Percentiles rank a stretch among this genome's conserved stretches.
Evolutionary conservation across 2,329 filamentous ascomycete species (phyloP).

Genomic region (Colletotrichum lentis): DNA sequence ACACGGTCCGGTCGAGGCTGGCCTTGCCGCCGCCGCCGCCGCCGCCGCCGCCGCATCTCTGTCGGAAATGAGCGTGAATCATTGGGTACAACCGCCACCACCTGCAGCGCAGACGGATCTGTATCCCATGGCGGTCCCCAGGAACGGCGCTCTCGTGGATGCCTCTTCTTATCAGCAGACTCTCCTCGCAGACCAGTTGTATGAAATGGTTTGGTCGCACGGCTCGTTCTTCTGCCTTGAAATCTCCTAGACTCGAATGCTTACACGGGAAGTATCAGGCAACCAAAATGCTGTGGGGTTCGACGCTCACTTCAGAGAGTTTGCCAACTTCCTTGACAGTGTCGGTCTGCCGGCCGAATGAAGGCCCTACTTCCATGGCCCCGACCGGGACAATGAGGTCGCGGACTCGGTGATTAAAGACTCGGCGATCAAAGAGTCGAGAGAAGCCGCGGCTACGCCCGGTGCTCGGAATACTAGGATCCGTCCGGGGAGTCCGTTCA

Average conservation of each 20-base stretch:
- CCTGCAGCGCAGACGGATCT: conserved; percentile 15
- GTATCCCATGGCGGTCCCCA: conserved; percentile 28
- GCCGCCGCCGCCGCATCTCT: conserved; percentile 46
- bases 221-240: neutral
- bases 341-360: conserved; percentile 50
- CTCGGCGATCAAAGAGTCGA: conserved; percentile 35
- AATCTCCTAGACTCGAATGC: neutral
- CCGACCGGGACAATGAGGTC: conserved; percentile 40
- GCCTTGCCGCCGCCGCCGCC: conserved; percentile 43
- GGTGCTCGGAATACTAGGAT: conserved; percentile 28
- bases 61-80: conserved; percentile 46
- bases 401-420: conserved; percentile 40
- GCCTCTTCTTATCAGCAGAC: conserved; percentile 43
- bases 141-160: conserved; percentile 26
- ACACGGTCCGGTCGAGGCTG: conserved; percentile 43
- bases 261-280: conserved; percentile 6
- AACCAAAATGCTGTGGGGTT: conserved; percentile 38
- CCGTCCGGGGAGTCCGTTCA: conserved; percentile 49
- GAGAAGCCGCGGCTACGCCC: conserved; percentile 34
- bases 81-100: conserved; percentile 38
- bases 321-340: conserved; percentile 50
- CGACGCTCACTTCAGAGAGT: conserved; percentile 49
- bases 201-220: conserved; percentile 39
- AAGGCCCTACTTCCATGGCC: conserved; percentile 49
- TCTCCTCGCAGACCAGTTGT: conserved; percentile 41